These are phyloP conservation scores for Neocucurbitaria cava DNA, from an alignment of 2,329 filamentous ascomycete genomes.

Conservation along the genomic window DNA sequence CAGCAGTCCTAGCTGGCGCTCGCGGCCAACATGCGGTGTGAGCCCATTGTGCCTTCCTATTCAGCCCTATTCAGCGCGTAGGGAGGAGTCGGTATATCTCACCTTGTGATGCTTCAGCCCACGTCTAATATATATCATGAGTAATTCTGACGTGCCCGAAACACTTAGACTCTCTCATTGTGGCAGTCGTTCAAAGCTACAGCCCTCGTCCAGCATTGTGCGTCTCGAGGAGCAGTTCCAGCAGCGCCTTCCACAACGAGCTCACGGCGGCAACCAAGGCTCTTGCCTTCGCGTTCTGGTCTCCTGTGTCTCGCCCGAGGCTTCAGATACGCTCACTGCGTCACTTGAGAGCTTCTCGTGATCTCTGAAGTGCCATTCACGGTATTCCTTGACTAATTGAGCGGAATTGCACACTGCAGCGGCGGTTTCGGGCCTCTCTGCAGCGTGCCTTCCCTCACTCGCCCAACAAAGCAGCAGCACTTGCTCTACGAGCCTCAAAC, in stretches of 20 bases:
- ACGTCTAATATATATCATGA: not conserved
- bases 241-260: not conserved
- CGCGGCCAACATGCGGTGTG: too few relatives aligned
- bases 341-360: not conserved
- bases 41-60: too few relatives aligned
- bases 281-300: not conserved
- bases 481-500: not conserved
- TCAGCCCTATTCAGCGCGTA: too few relatives aligned
- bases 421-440: not conserved
- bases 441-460: slow-evolving; percentile 1
- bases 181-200: too few relatives aligned
- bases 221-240: not conserved
- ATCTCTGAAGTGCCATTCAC: not conserved
- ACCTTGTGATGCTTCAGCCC: too few relatives aligned
- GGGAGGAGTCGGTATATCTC: too few relatives aligned
- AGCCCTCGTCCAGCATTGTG: too few relatives aligned
- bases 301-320: not conserved
- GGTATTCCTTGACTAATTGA: not conserved
- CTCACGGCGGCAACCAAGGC: not conserved
- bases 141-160: too few relatives aligned
- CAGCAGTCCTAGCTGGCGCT: too few relatives aligned
- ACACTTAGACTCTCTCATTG: not conserved
- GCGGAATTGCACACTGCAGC: not conserved
- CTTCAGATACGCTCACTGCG: not conserved
- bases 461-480: not conserved